Percentiles rank a stretch among this genome's conserved stretches.
Conservation (phyloP, 106 monocot genomes). For the Acanthochlamys bracteata region DNA sequence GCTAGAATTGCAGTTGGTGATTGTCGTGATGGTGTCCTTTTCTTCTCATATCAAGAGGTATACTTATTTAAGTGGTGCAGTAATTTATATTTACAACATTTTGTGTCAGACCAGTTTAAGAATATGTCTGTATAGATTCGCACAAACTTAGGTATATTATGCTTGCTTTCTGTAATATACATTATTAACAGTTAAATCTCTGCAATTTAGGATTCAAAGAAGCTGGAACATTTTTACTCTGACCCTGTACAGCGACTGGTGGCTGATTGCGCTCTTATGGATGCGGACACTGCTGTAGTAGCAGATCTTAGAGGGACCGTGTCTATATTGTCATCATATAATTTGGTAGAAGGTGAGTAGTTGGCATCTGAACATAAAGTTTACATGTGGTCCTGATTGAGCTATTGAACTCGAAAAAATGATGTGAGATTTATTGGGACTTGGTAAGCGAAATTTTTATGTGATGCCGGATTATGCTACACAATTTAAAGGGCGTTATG, state of each 20-base stretch:
- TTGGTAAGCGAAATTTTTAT: too few species aligned
- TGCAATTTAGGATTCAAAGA: conserved; percentile 57
- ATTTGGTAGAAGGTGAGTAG: conserved; percentile 58
- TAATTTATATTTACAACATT: too few species aligned
- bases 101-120: too few species aligned
- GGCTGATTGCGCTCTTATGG: conserved; percentile 77
- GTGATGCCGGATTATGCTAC: too few species aligned
- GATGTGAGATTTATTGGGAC: too few species aligned
- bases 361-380: background rate
- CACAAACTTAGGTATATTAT: too few species aligned
- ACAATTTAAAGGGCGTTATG: too few species aligned
- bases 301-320: conserved; percentile 80
- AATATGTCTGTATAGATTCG: too few species aligned
- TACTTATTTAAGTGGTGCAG: background rate
- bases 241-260: conserved; percentile 82
- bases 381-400: background rate
- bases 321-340: conserved; percentile 54
- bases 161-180: background rate
- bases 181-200: too few species aligned
- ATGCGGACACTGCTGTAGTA: conserved; percentile 60
- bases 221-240: conserved; percentile 67
- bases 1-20: conserved; percentile 89
- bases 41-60: conserved; percentile 82
- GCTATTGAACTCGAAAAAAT: too few species aligned
- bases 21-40: conserved; percentile 97